Percentiles rank a stretch among this genome's conserved stretches.
phyloP scores from a whole-genome alignment of 2,329 filamentous ascomycete genomes.

The Cephalotrichum gorgonifer region DNA sequence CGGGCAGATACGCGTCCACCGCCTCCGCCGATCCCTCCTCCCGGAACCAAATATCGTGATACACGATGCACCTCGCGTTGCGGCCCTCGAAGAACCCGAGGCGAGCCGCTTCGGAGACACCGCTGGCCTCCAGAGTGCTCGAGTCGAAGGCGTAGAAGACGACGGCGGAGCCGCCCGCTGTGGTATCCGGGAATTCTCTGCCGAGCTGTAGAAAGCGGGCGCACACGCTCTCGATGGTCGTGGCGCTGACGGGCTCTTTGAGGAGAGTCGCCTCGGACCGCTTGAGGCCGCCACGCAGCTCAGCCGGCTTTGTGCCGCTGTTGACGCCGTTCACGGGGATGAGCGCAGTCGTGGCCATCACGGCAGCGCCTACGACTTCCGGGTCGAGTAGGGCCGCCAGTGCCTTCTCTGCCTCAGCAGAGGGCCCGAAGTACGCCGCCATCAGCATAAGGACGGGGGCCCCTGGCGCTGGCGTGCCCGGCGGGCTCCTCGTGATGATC shows the following conservation, averaged over 20 bases:
- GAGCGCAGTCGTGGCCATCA: slow-evolving; percentile 13
- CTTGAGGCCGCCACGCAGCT: slow-evolving; percentile 20
- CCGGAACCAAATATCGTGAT: slow-evolving; percentile 8
- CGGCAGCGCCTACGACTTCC: slow-evolving; percentile 9
- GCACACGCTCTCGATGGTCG: slow-evolving; percentile 13
- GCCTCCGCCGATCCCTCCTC: slow-evolving; percentile 7
- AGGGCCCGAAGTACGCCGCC: slow-evolving; percentile 14
- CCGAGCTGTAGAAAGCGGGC: slow-evolving; percentile 14
- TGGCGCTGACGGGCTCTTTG: slow-evolving; percentile 1
- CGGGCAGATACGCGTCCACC: slow-evolving; percentile 4
- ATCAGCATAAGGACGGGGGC: slow-evolving; percentile 17
- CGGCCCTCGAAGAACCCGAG: slow-evolving; percentile 13
- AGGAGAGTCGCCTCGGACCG: slow-evolving; percentile 14
- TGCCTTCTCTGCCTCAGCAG: slow-evolving; percentile 13
- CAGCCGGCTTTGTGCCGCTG: slow-evolving; percentile 11
- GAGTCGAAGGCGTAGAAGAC: slow-evolving; percentile 11
- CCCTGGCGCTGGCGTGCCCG: slow-evolving; percentile 16
- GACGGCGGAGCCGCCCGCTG: slow-evolving; percentile 6
- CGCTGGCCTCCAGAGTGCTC: slow-evolving; percentile 5
- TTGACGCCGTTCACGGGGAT: slow-evolving; percentile 14
- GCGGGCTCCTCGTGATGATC: slow-evolving; percentile 17
- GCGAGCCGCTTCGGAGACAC: not conserved
- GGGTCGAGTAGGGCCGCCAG: slow-evolving; percentile 10
- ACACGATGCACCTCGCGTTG: slow-evolving; percentile 9
- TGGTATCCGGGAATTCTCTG: slow-evolving; percentile 9